Base-by-base conservation (phyloP, 192 early-diverging fungal species). In the Linnemannia hyalina region DNA sequence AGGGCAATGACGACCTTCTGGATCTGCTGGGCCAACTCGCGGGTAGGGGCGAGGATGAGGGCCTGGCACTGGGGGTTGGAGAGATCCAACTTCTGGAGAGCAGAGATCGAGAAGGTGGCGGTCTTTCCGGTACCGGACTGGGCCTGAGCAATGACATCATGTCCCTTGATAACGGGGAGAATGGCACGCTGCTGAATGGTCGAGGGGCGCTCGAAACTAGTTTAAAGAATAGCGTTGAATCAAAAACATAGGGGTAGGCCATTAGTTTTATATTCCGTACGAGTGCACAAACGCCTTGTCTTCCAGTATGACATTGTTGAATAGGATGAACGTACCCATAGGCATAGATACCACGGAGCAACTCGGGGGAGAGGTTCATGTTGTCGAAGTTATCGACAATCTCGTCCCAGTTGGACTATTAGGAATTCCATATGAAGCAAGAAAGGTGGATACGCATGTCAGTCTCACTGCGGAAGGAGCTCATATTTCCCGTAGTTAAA, bases 91-190 rank as follows among this genome's bases (percentile, higher is more conserved):
- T 94, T 95, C 89, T 99, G 98, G 76, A 99, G 95, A 85, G 98
- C 97, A 70, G 98, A 97, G 89, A 99, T 99, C 82, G 98, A 99
- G 95, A 99, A 99, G 78, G 99, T 99, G 82, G 98, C 98, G 77
- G 98, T 99, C 92, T 99, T 99, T 89, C 98, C 99, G 85, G 98
- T 99, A 93, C 99, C 99, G 74, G 98, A 99, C 93, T 99, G 98
- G 44, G 99, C 99, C 93, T 99, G 99, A 73, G 99, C 99, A 92
- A 99, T 99, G 75, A 99, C 98, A 92, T 99, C 99, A 90, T 93
- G 95, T 68, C 93, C 95, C 93, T 96, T 97, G 79, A 99, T 91
- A 71, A 99, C 95, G 74, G 98, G 98, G 86, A 97, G 91, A 80
- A 99, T 99, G 74, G 97, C 98, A 88, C 98, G 95, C 90, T 96